phyloP scores from a whole-genome alignment of 495 filamentous ascomycete genomes.

The Cenococcum geophilum region DNA sequence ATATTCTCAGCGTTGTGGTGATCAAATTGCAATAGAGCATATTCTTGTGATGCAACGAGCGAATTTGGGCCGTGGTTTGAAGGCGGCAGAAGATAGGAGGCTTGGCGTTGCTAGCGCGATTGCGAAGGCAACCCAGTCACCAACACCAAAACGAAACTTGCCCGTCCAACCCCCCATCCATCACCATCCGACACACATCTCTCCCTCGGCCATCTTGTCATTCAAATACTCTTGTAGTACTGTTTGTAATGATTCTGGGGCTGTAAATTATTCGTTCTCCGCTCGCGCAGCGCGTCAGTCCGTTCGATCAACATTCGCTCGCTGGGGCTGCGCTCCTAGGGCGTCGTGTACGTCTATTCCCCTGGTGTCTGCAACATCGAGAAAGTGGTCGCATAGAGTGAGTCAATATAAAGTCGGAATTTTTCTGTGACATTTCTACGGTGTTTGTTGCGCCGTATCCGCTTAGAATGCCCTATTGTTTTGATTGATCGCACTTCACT shows the following conservation, averaged over 20 bases:
- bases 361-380: background rate
- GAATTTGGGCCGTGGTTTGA: background rate
- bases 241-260: background rate
- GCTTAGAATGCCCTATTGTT: background rate
- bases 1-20: background rate
- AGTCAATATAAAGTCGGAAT: background rate
- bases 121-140: background rate
- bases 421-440: background rate
- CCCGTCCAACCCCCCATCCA: background rate
- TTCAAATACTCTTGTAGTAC: conserved; percentile 1
- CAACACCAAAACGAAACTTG: background rate
- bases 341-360: background rate
- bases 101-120: conserved; percentile 8
- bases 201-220: background rate
- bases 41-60: background rate
- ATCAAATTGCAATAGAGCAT: conserved; percentile 1
- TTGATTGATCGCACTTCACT: background rate
- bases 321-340: background rate
- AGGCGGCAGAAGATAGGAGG: background rate
- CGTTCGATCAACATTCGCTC: background rate
- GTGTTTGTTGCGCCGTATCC: background rate
- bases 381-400: background rate
- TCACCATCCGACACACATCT: background rate
- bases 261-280: background rate
- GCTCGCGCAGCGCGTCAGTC: background rate